Percentiles rank a stretch among this genome's conserved stretches.
Evolutionary conservation across 495 filamentous ascomycete species (phyloP).

Genomic region (Margaritispora aquatica): DNA sequence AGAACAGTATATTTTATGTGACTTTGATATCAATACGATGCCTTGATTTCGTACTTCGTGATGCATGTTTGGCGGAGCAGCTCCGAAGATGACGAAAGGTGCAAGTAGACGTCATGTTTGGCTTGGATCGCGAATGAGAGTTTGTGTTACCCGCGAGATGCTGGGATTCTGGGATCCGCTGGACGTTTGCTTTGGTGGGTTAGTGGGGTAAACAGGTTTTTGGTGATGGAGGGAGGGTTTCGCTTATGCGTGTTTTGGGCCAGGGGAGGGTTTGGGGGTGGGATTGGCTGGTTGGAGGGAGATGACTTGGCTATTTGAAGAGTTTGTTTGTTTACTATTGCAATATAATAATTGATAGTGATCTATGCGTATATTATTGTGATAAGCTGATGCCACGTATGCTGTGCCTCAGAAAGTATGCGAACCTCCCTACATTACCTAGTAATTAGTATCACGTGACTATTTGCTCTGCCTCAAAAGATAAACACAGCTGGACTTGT

Average conservation of each 20-base stretch:
- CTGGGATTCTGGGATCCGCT: not conserved
- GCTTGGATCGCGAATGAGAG: not conserved
- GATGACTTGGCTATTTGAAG: not conserved
- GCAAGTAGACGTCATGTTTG: not conserved
- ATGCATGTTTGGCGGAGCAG: not conserved
- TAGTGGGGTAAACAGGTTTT: not conserved
- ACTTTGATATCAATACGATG: not conserved
- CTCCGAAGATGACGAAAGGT: not conserved
- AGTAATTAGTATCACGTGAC: too few species aligned
- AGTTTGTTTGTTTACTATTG: not conserved
- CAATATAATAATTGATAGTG: too few species aligned
- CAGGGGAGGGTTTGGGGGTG: not conserved
- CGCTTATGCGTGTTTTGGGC: not conserved
- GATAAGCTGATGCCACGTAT: too few species aligned
- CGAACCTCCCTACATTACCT: too few species aligned
- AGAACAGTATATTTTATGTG: not conserved
- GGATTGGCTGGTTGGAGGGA: not conserved
- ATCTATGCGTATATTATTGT: not conserved
- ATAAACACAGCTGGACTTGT: too few species aligned
- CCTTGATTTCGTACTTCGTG: not conserved
- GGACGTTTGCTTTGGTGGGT: not conserved
- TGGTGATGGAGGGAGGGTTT: not conserved
- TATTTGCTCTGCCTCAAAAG: too few species aligned
- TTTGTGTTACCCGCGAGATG: not conserved
- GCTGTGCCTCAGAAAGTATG: too few species aligned